These are phyloP conservation scores for Phaeolepiota aurea DNA, from an alignment of 768 basidiomycete genomes.

Conservation along the genomic window DNA sequence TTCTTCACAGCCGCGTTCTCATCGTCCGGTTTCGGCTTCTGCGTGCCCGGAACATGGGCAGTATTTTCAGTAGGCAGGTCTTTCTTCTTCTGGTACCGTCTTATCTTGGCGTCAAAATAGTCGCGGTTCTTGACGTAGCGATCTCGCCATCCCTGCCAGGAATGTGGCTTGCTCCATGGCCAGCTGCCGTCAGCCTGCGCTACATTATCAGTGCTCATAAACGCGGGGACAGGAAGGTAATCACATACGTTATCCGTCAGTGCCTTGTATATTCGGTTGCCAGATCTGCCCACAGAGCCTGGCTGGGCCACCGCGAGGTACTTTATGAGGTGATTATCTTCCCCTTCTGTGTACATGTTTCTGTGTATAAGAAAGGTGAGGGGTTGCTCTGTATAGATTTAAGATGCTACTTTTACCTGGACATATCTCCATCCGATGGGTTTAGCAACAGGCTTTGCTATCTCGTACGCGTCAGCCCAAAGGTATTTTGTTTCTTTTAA, in stretches of 20 bases:
- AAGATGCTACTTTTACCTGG: too few relatives aligned
- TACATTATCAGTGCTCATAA: constrained; percentile 2
- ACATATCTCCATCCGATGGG: too few relatives aligned
- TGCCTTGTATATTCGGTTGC: constrained; percentile 32
- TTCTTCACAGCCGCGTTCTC: not conserved
- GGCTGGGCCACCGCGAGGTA: constrained; percentile 46
- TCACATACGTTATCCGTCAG: constrained; percentile 39
- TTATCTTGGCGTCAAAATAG: constrained; percentile 34
- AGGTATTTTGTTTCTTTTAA: too few relatives aligned
- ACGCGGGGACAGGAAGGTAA: not conserved
- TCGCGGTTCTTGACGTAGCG: constrained; percentile 40
- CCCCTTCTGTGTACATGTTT: constrained; percentile 25
- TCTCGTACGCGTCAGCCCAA: too few relatives aligned
- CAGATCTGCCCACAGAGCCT: constrained; percentile 28
- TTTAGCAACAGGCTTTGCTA: too few relatives aligned
- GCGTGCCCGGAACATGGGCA: not conserved
- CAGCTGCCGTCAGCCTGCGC: constrained; percentile 31
- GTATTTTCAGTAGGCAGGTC: not conserved
- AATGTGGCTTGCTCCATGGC: constrained; percentile 43
- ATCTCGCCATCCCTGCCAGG: constrained; percentile 59
- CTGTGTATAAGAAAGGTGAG: too few relatives aligned
- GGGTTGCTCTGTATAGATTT: too few relatives aligned
- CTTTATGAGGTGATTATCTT: constrained; percentile 33
- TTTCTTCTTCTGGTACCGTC: constrained; percentile 20
- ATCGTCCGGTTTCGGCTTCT: not conserved